A percentile compares a stretch with the other conserved stretches of the same genome.
These are phyloP conservation scores for Leishmania arabica DNA, from an alignment of 208 protist species.

Conservation along the genomic window DNA sequence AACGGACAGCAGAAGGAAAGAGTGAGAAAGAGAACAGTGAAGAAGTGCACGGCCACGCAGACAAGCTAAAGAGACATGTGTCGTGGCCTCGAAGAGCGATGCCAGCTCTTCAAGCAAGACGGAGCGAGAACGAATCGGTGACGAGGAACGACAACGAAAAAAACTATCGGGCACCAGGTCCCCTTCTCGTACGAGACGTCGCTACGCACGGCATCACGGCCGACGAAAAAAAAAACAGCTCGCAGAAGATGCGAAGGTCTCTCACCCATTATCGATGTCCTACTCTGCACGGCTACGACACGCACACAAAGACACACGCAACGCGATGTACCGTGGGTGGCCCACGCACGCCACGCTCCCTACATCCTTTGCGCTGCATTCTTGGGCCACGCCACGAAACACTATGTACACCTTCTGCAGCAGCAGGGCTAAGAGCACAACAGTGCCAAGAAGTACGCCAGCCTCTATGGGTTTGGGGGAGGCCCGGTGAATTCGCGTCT, in stretches of 20 bases:
- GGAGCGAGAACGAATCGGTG: background rate
- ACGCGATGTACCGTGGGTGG: background rate
- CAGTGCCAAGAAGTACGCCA: background rate
- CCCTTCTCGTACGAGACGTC: background rate
- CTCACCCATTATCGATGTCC: background rate
- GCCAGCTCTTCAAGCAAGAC: background rate
- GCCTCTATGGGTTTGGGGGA: background rate
- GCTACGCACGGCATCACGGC: background rate
- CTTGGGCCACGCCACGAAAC: background rate
- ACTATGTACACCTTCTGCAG: background rate
- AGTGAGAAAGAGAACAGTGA: background rate
- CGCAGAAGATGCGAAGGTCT: background rate
- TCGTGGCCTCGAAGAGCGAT: background rate
- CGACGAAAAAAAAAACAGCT: background rate
- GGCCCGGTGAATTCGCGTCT: background rate
- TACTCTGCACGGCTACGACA: background rate
- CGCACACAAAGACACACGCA: background rate
- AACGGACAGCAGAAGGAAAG: background rate
- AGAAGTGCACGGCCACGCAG: background rate
- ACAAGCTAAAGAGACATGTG: no score
- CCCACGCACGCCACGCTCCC: background rate
- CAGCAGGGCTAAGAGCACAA: background rate
- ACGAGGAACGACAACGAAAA: background rate
- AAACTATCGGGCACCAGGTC: background rate
- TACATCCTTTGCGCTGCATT: background rate